Percentiles rank a stretch among this genome's conserved stretches.
These are phyloP conservation scores for Plectosphaerella plurivora DNA, from an alignment of 2,329 filamentous ascomycete species.

Conservation along the genomic window DNA sequence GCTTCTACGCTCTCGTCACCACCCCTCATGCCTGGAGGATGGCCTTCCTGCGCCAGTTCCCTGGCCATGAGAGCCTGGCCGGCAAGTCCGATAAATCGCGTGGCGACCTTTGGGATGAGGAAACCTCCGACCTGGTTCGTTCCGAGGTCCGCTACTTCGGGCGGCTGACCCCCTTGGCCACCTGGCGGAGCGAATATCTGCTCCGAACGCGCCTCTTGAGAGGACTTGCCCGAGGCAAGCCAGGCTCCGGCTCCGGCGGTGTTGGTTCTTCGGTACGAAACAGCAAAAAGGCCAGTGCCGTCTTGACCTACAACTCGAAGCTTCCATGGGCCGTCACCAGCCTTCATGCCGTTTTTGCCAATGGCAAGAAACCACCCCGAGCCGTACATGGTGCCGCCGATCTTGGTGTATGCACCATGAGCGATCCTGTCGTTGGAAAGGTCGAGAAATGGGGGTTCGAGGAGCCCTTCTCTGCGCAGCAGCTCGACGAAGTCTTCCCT, in stretches of 20 bases:
- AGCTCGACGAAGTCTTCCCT: slow-evolving; percentile 73
- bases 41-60: slow-evolving; percentile 88
- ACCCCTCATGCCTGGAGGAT: slow-evolving; percentile 91
- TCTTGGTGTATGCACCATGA: slow-evolving; percentile 71
- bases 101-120: slow-evolving; percentile 34
- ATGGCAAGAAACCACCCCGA: slow-evolving; percentile 67
- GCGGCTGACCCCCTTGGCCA: slow-evolving; percentile 76
- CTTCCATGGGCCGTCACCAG: slow-evolving; percentile 75
- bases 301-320: slow-evolving; percentile 82
- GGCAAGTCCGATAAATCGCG: slow-evolving; percentile 28
- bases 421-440: slow-evolving; percentile 73
- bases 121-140: slow-evolving; percentile 51
- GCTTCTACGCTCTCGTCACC: slow-evolving; percentile 82
- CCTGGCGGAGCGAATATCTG: slow-evolving; percentile 95
- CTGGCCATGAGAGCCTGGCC: slow-evolving; percentile 59
- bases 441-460: slow-evolving; percentile 78
- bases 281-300: slow-evolving; percentile 63
- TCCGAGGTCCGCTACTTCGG: slow-evolving; percentile 77
- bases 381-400: slow-evolving; percentile 83
- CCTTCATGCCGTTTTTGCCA: slow-evolving; percentile 71
- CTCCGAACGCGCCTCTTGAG: slow-evolving; percentile 78
- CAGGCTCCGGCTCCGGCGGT: slow-evolving; percentile 50
- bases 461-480: slow-evolving; percentile 69
- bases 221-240: slow-evolving; percentile 78
- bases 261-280: slow-evolving; percentile 47